phyloP scores from a whole-genome alignment of 2,329 filamentous ascomycete species.

The Colletotrichum orchidophilum region DNA sequence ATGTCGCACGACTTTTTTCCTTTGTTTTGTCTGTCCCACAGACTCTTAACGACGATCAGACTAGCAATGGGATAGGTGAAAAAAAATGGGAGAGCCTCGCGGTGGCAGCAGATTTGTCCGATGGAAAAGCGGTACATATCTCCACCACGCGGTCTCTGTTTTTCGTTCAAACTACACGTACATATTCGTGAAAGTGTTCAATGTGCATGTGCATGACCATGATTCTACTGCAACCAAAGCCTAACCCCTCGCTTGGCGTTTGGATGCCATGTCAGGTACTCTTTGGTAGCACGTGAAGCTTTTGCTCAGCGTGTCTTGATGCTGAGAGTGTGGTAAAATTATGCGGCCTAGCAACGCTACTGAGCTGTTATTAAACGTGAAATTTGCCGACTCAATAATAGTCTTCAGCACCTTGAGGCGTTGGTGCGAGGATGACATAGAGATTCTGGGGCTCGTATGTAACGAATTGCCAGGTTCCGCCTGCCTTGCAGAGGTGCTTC shows the following conservation, averaged over 20 bases:
- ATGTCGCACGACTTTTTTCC: constrained; percentile 49
- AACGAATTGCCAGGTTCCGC: not conserved
- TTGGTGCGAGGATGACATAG: not conserved
- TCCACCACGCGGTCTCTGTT: constrained; percentile 24
- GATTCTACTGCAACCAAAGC: not conserved
- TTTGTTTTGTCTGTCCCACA: constrained; percentile 48
- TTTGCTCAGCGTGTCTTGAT: not conserved
- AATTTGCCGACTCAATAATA: not conserved
- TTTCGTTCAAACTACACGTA: constrained; percentile 11
- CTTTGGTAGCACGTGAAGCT: not conserved
- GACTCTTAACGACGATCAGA: constrained; percentile 39
- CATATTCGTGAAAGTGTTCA: not conserved
- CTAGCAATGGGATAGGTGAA: constrained; percentile 40
- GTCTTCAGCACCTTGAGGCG: not conserved
- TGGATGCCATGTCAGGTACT: not conserved
- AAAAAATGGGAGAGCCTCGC: constrained; percentile 47
- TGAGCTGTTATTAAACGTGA: not conserved
- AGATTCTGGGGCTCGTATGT: not conserved
- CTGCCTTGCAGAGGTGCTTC: not conserved
- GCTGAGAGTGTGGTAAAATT: not conserved
- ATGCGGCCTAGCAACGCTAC: not conserved
- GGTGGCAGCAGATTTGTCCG: constrained; percentile 46
- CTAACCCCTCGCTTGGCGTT: not conserved
- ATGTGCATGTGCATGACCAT: not conserved
- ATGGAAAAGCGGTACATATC: constrained; percentile 45